Evolutionary conservation across 2,329 filamentous ascomycete genomes (phyloP).

Genomic region (Beauveria brongniartii): DNA sequence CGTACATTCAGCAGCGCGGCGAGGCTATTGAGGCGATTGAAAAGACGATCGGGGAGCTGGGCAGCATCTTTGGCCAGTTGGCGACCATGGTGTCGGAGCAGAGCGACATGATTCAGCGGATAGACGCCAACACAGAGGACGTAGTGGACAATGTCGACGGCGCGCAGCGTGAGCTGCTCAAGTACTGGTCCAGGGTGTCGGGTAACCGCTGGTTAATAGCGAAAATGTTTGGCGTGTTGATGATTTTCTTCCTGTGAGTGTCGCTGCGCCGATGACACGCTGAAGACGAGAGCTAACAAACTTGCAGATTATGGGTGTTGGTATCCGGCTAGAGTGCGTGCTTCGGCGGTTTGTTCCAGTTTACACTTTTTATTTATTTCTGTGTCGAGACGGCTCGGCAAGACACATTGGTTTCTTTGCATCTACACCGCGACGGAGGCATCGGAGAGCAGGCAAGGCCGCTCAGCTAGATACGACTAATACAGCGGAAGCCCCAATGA

Average conservation of each 20-base stretch:
- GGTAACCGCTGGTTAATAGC: conserved; percentile 94
- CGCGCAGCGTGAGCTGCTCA: conserved; percentile 87
- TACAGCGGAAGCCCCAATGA: background rate
- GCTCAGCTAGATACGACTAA: conserved; percentile 1
- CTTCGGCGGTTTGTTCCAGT: background rate
- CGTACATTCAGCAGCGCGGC: conserved; percentile 86
- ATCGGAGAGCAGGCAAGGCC: background rate
- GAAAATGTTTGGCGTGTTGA: conserved; percentile 71
- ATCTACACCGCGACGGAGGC: background rate
- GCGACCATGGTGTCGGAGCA: conserved; percentile 97
- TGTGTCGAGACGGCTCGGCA: background rate
- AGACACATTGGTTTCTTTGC: conserved; percentile 3
- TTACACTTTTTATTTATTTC: background rate
- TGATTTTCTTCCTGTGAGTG: conserved; percentile 77
- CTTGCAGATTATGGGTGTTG: conserved; percentile 30
- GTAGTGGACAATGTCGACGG: conserved; percentile 98
- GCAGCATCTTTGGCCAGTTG: conserved; percentile 84
- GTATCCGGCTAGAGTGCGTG: conserved; percentile 25
- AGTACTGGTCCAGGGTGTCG: conserved; percentile 92
- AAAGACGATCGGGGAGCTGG: conserved; percentile 86
- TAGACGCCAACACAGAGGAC: conserved; percentile 95
- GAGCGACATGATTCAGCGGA: conserved; percentile 93
- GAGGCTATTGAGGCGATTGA: conserved; percentile 97
- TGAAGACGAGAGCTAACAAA: conserved; percentile 11
- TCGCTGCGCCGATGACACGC: background rate